Conservation (phyloP, 164 flowering plant genomes). For the Berberis vulgaris region DNA sequence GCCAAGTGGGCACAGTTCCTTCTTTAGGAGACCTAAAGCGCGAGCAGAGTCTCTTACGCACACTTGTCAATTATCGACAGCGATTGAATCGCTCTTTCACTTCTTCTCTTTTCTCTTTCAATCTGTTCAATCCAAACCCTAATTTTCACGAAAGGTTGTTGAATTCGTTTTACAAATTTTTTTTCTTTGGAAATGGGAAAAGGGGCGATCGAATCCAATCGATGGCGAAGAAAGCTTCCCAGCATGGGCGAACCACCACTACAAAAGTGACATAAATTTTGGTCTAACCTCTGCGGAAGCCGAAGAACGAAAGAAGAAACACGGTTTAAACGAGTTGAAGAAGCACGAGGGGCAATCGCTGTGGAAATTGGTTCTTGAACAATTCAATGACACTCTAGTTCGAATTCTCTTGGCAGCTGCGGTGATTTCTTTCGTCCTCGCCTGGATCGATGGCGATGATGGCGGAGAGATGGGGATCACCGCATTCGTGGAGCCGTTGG, state of each 20-base stretch:
- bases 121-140: too few species aligned
- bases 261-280: not conserved
- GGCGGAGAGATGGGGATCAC: not conserved
- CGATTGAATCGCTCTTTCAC: not conserved
- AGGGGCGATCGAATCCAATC: not conserved
- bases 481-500: not conserved
- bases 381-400: not conserved
- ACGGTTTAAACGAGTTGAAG: not conserved
- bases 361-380: not conserved
- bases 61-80: too few species aligned
- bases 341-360: not conserved
- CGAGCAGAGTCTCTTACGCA: too few species aligned
- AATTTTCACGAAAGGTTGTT: too few species aligned
- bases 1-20: too few species aligned
- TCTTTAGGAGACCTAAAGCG: too few species aligned
- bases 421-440: not conserved
- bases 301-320: not conserved
- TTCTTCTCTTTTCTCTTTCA: not conserved
- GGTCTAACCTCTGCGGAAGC: not conserved
- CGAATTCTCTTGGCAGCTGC: not conserved
- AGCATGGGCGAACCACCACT: not conserved
- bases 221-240: not conserved
- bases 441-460: not conserved
- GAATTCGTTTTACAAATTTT: not conserved
- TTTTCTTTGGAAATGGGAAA: not conserved